Conservation (phyloP, 192 early-diverging fungal species). For the Chytriomyces sp. region DNA sequence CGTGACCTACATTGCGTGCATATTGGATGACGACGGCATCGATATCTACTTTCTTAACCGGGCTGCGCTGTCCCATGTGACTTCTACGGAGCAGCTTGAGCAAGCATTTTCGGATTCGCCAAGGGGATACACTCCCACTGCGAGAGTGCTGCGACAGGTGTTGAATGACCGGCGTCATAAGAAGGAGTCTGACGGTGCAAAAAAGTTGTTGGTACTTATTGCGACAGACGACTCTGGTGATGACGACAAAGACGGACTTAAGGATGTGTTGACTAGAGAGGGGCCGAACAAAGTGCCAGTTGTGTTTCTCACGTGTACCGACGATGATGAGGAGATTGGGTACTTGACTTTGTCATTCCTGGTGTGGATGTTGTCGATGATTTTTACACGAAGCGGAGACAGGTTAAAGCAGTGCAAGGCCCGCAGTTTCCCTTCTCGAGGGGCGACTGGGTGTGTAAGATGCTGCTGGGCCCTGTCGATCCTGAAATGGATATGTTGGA, state of each 20-base stretch:
- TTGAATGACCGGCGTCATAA: neutral
- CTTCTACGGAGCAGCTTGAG: neutral
- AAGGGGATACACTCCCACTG: constrained; percentile 20
- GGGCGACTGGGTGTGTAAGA: constrained; percentile 20
- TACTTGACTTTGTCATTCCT: neutral
- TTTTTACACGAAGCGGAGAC: neutral
- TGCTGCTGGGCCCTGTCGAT: constrained; percentile 11
- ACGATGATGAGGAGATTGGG: constrained; percentile 13
- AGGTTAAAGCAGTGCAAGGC: constrained; percentile 9
- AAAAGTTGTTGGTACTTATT: neutral
- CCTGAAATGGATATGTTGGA: constrained; percentile 22
- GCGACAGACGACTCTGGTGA: neutral
- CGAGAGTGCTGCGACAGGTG: constrained; percentile 3
- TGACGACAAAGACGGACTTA: neutral
- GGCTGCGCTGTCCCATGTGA: neutral
- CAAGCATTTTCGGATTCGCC: neutral
- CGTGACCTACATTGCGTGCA: constrained; percentile 19
- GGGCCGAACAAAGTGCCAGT: neutral
- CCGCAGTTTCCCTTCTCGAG: constrained; percentile 1
- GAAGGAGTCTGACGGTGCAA: neutral
- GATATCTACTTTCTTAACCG: constrained; percentile 38
- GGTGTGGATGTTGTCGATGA: constrained; percentile 10
- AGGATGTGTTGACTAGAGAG: neutral
- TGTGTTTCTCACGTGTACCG: constrained; percentile 1
- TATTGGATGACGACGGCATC: constrained; percentile 29